Evolutionary conservation across 805 yeast genomes (phyloP), one percentile per base, ranked within the genome.

Genomic region (Debaryomyces maramus): DNA sequence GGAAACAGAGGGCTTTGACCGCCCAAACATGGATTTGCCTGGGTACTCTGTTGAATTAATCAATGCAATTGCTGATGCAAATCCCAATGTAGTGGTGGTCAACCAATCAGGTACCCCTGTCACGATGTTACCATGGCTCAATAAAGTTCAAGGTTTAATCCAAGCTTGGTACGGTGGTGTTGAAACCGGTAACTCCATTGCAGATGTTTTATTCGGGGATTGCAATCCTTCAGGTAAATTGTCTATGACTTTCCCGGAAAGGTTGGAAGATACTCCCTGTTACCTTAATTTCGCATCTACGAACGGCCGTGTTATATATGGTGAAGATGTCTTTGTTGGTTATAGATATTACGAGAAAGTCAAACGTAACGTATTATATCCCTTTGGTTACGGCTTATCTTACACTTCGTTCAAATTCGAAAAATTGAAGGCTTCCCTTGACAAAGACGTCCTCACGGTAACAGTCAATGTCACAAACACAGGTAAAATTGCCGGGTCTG

Each of bases 291-390:
- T 63, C 62, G 61, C 63, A 21, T 63, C 80, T 7, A 73, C 73
- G 51, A 68, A 69, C 51, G 84, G 85, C 32, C 60, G 72, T 38
- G 77, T 73, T 22, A 51, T 74, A 40, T 82, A 81, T 49, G 85
- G 86, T 43, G 88, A 82, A 56, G 85, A 80, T 52, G 75, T 81
- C 33, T 81, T 68, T 55, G 77, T 81, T 38, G 87, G 86, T 15
- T 80, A 81, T 64, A 65, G 79, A 43, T 78, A 61, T 62, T 82
- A 77, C 57, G 85, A 81, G 51, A 75, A 74, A 56, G 53, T 63
- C 26, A 67, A 72, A 45, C 61, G 57, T 30, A 66, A 67, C 19
- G 79, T 76, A 4, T 63, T 73, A 35, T 81, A 72, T 65, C 81
- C 85, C 31, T 82, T 81, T 57, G 86, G 86, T 4, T 69, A 58